These are phyloP conservation scores for Fusarium hostae DNA, from an alignment of 2,329 filamentous ascomycete species.

Conservation along the genomic window DNA sequence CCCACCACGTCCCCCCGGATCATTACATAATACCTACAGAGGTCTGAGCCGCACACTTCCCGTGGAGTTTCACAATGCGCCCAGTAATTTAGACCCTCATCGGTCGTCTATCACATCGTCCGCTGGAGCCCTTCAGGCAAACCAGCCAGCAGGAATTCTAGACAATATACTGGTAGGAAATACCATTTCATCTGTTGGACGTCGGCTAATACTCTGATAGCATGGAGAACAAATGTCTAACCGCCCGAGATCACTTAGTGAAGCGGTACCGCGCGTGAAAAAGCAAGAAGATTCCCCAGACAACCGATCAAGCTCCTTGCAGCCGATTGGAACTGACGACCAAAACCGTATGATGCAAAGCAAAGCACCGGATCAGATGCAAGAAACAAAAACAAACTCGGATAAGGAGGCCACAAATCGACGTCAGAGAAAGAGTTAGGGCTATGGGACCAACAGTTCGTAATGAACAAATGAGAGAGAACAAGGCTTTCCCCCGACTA, in stretches of 20 bases:
- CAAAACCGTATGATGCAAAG: background rate
- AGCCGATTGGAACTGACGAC: background rate
- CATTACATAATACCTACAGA: background rate
- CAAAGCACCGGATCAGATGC: background rate
- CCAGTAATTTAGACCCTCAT: background rate
- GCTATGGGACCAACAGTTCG: background rate
- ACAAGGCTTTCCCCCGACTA: background rate
- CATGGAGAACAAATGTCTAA: background rate
- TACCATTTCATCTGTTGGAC: too few species aligned
- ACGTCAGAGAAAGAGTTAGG: background rate
- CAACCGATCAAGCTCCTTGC: conserved; percentile 5
- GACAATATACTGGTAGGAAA: background rate
- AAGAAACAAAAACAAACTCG: conserved; percentile 4
- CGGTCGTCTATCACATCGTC: background rate
- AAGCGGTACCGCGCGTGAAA: background rate
- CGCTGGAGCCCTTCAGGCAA: background rate
- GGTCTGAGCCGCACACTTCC: background rate
- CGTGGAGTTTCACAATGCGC: background rate
- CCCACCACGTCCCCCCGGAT: background rate
- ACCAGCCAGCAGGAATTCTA: background rate
- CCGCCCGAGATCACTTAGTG: conserved; percentile 7
- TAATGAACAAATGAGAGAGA: background rate
- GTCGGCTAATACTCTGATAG: conserved; percentile 1
- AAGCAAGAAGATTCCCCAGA: conserved; percentile 1
- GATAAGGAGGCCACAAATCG: background rate